phyloP scores from a whole-genome alignment of 768 basidiomycete genomes.

The Collybia sp. region DNA sequence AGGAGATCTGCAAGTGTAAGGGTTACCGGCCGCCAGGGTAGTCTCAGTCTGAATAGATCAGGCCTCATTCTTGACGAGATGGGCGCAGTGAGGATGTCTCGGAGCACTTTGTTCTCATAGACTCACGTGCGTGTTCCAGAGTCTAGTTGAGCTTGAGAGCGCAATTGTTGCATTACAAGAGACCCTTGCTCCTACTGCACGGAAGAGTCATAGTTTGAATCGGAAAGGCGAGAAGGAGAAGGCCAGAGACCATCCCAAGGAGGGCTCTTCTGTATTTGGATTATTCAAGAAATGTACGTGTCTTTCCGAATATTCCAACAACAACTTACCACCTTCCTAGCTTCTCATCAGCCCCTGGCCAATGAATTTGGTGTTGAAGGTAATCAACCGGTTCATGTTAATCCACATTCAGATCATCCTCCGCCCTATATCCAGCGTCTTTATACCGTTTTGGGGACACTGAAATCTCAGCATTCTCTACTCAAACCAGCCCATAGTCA shows the following conservation, averaged over 20 bases:
- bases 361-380: slow-evolving; percentile 14
- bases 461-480: slow-evolving; percentile 57
- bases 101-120: not conserved
- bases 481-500: slow-evolving; percentile 40
- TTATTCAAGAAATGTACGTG: slow-evolving; percentile 58
- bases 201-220: slow-evolving; percentile 28
- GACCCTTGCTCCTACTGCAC: slow-evolving; percentile 31
- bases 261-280: slow-evolving; percentile 35
- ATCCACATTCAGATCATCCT: slow-evolving; percentile 8
- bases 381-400: not conserved
- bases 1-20: slow-evolving; percentile 37
- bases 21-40: slow-evolving; percentile 35
- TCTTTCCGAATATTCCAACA: slow-evolving; percentile 1
- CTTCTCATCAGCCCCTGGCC: slow-evolving; percentile 16
- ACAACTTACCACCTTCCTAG: slow-evolving; percentile 6
- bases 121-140: slow-evolving; percentile 28
- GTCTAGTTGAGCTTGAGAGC: slow-evolving; percentile 53
- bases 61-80: slow-evolving; percentile 61
- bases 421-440: slow-evolving; percentile 35
- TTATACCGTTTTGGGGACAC: slow-evolving; percentile 39
- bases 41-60: slow-evolving; percentile 44
- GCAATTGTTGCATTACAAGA: slow-evolving; percentile 40
- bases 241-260: slow-evolving; percentile 36
- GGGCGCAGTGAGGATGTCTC: slow-evolving; percentile 41
- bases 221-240: slow-evolving; percentile 52